phyloP scores from a whole-genome alignment of 1,284 basidiomycete genomes.

The Meira miltonrushii region DNA sequence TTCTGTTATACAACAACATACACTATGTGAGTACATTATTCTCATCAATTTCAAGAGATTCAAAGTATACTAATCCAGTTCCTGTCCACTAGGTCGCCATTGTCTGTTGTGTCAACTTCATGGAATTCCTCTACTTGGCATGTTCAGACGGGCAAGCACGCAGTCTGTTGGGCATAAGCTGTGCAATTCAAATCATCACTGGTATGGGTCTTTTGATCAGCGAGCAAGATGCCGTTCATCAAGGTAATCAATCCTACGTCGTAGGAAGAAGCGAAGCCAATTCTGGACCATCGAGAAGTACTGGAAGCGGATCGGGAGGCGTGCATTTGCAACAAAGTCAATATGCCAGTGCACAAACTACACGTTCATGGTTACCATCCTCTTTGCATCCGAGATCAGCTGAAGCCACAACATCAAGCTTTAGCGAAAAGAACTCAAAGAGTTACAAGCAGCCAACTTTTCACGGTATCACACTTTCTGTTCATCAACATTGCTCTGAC shows the following conservation, averaged over 20 bases:
- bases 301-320: too few species aligned
- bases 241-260: not conserved
- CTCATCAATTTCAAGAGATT: not conserved
- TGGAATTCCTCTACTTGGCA: constrained; percentile 1
- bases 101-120: not conserved
- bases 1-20: constrained; percentile 18
- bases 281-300: too few species aligned
- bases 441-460: too few species aligned
- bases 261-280: too few species aligned
- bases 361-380: too few species aligned
- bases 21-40: constrained; percentile 11
- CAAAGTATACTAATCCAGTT: not conserved
- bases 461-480: too few species aligned
- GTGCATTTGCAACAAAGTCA: too few species aligned
- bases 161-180: not conserved
- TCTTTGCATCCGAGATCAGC: too few species aligned
- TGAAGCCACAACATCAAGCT: too few species aligned
- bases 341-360: too few species aligned
- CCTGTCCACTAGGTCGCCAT: not conserved
- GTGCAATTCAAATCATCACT: constrained; percentile 6
- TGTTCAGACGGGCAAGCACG: not conserved
- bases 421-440: too few species aligned
- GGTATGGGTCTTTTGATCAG: constrained; percentile 4
- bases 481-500: too few species aligned
- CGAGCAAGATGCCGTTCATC: constrained; percentile 1